Evolutionary conservation across 2,329 filamentous ascomycete species (phyloP), one percentile per base, ranked within the genome.

Genomic region (Shiraia bambusicola): DNA sequence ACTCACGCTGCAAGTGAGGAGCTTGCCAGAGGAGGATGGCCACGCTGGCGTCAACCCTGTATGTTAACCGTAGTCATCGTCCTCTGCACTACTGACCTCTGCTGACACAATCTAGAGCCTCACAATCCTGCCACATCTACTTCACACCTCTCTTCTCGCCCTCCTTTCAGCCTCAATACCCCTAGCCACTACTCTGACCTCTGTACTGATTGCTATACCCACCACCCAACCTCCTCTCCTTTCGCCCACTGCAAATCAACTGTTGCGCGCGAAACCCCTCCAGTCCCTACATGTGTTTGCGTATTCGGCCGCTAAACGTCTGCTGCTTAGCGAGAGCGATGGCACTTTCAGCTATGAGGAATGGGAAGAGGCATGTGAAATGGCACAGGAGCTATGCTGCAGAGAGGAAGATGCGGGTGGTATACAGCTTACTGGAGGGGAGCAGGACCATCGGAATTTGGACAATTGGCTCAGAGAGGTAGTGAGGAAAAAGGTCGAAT

Each of bases 221-320:
- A 80, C 83, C 40, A 86, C 27, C 60, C 89, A 47, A 40, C 49
- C 45, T 37, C 68, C 32, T 59, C 72, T 47, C 62, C 69, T 41
- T 62, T 70, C 67, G 40, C 89, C 89, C 6, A 81, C 79, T 3
- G 75, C 81, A 5, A 73, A 79, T 15, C 77, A 87, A 46, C 75
- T 84, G 32, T 75, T 81, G 50, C 70, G 72, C 32, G 84, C 86
- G 9, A 76, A 73, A 40, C 94, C 89, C 3, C 72, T 90, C 30
- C 88, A 95, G 62, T 94, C 89, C 4, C 71, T 88, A 15, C 92
- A 96, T 64, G 88, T 87, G n/a, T 76, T 96, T 43, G 86, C 83
- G 5, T 95, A 93, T 65, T 85, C 84, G 0, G 59, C 55, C 3
- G 48, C 65, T n/a, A 80, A 84, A 7, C 82, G 88, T 45, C 72